phyloP scores from a whole-genome alignment of 768 basidiomycete genomes.

The Naganishia vishniacii region DNA sequence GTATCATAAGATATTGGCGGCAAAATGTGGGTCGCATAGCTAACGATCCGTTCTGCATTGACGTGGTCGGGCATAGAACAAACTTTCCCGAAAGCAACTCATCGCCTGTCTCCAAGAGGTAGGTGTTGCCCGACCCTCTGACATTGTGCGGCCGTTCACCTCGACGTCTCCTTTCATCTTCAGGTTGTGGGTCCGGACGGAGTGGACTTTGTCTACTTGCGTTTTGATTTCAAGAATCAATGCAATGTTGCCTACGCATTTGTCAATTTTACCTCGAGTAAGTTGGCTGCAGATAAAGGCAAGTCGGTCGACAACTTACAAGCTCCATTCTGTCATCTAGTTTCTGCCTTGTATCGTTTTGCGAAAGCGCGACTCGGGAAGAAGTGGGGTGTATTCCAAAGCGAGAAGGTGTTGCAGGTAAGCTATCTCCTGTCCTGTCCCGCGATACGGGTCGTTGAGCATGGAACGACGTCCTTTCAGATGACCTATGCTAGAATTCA shows the following conservation, averaged over 20 bases:
- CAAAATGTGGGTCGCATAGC: too few relatives aligned
- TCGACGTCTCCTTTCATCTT: not conserved
- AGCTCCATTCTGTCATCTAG: slow-evolving; percentile 5
- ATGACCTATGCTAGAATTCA: slow-evolving; percentile 19
- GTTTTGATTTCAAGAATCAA: slow-evolving; percentile 46
- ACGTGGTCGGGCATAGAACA: too few relatives aligned
- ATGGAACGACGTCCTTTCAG: too few relatives aligned
- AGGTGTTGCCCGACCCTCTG: slow-evolving; percentile 17
- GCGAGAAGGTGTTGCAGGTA: slow-evolving; percentile 47
- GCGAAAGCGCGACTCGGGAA: slow-evolving; percentile 39
- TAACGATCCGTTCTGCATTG: too few relatives aligned
- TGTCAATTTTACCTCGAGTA: slow-evolving; percentile 40
- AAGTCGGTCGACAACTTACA: too few relatives aligned
- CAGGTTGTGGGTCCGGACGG: slow-evolving; percentile 45
- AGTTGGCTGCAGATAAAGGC: too few relatives aligned
- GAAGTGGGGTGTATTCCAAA: slow-evolving; percentile 46
- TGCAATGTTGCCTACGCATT: slow-evolving; percentile 48
- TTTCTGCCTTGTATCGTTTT: slow-evolving; percentile 37
- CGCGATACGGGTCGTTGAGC: too few relatives aligned
- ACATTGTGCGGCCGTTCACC: too few relatives aligned
- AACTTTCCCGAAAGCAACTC: slow-evolving; percentile 43
- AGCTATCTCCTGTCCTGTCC: slow-evolving; percentile 17
- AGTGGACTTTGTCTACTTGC: slow-evolving; percentile 47
- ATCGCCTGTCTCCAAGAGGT: slow-evolving; percentile 43
- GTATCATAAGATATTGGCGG: slow-evolving; percentile 5